Evolutionary conservation across 2,329 filamentous ascomycete species (phyloP).

Genomic region (Cladosporium sp.): DNA sequence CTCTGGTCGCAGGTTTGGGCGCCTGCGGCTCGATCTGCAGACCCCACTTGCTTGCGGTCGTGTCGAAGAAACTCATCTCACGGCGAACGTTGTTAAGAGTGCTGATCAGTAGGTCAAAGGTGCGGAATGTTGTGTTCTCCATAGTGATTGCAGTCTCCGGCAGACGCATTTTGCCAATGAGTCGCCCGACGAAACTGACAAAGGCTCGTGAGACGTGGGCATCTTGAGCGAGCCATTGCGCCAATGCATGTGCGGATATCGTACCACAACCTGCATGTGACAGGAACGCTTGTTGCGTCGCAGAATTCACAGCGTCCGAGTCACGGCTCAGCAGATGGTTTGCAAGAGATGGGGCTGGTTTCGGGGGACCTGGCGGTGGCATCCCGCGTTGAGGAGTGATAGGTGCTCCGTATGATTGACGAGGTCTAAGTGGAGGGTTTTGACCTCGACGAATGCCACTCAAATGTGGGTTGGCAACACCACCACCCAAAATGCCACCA

Average conservation of each 20-base stretch:
- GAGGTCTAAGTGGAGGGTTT: slow-evolving; percentile 15
- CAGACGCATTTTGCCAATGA: slow-evolving; percentile 59
- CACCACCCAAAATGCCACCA: slow-evolving; percentile 41
- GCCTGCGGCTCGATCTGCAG: slow-evolving; percentile 47
- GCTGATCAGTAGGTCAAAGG: slow-evolving; percentile 60
- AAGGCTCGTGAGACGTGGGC: slow-evolving; percentile 68
- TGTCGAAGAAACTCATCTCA: slow-evolving; percentile 65
- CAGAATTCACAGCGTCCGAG: slow-evolving; percentile 45
- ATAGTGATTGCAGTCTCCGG: slow-evolving; percentile 43
- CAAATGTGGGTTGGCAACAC: slow-evolving; percentile 41
- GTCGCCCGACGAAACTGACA: slow-evolving; percentile 61
- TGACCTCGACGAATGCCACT: slow-evolving; percentile 15
- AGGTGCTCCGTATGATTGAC: slow-evolving; percentile 20
- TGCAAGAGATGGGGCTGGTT: slow-evolving; percentile 49
- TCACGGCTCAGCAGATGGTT: slow-evolving; percentile 52
- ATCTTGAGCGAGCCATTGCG: slow-evolving; percentile 68
- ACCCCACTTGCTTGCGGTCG: slow-evolving; percentile 57
- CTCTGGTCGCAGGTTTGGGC: slow-evolving; percentile 48
- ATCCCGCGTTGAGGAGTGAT: slow-evolving; percentile 22
- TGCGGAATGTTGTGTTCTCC: slow-evolving; percentile 50
- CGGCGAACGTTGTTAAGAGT: slow-evolving; percentile 63
- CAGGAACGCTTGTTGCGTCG: slow-evolving; percentile 66
- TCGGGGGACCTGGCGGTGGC: slow-evolving; percentile 25
- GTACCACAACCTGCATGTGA: slow-evolving; percentile 60
- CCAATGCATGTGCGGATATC: slow-evolving; percentile 52